Evolutionary conservation across 169 alveolate genomes (phyloP), one percentile per base, ranked within the genome.

Genomic region (Plasmodium cynomolgi): DNA sequence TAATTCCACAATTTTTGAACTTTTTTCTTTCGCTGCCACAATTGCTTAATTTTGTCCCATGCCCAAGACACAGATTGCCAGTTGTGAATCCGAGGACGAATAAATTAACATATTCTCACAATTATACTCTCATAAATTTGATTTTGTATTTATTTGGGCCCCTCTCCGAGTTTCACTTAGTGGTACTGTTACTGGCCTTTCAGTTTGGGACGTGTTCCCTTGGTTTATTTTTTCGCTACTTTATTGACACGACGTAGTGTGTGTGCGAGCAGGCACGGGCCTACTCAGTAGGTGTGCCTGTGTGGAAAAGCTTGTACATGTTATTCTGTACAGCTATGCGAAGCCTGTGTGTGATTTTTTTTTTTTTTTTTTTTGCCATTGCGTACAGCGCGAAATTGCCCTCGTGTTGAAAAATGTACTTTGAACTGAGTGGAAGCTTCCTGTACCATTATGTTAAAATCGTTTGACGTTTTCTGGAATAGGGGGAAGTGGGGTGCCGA

Each of bases 31-130:
- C 98, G 33, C 62, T 97, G 34, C 99, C 99, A 17, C 97, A 98
- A 93, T 96, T 98, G 75, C 90, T 98, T 83, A 98, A 98, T 90
- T 92, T 98, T 33, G 91, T 96, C 37, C 97, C 96, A 34, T 98
- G 99, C 88, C 99, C 99, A 44, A 95, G 99, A 91, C 99, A 98
- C 96, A 95, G 99, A 96, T 92, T 98, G 47, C 99, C 99, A 71
- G 91, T 62, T 56, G 85, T 96, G 62, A 96, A 98, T 95, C 54
- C 84, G 72, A 95, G 97, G 92, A 97, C 98, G 41, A 96, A 96
- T 82, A 95, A 93, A 84, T 92, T 98, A 56, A 97, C 86, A 23
- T 94, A 97, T 84, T 97, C 98, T 81, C 97, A 97, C 81, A 98
- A 98, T 92, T 95, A 93, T 90, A 98, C 98, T 47, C 93, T 97